These are phyloP conservation scores for Leptographium galeiforme DNA, from an alignment of 2,329 filamentous ascomycete genomes.

Conservation along the genomic window DNA sequence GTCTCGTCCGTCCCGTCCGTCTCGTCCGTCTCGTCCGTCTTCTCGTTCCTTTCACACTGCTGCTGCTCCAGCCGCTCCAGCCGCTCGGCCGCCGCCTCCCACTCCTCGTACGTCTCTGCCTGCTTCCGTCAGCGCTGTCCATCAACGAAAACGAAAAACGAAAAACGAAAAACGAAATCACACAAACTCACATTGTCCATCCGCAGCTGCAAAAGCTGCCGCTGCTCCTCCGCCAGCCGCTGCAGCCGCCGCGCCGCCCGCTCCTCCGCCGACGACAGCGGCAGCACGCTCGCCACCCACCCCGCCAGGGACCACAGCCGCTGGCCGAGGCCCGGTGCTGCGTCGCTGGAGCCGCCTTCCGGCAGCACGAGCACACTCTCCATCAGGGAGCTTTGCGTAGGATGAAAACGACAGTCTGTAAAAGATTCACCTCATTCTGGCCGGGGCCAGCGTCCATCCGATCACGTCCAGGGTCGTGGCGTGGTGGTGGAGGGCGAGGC, in stretches of 20 bases:
- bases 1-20: slow-evolving; percentile 50
- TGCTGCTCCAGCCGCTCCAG: slow-evolving; percentile 57
- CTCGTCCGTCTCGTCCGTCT: slow-evolving; percentile 37
- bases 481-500: no score
- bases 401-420: no score
- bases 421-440: no score
- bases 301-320: slow-evolving; percentile 3
- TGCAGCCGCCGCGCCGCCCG: slow-evolving; percentile 2
- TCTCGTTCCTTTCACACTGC: neutral
- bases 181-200: slow-evolving; percentile 9
- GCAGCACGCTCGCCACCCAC: neutral
- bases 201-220: slow-evolving; percentile 6
- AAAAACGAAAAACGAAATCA: no score
- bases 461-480: no score
- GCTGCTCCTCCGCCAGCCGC: slow-evolving; percentile 5
- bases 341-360: neutral
- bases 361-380: slow-evolving; percentile 5
- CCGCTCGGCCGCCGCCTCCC: slow-evolving; percentile 61
- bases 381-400: no score
- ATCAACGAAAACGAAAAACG: no score
- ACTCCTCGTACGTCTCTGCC: slow-evolving; percentile 58
- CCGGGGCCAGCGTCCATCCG: no score
- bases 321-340: neutral
- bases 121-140: slow-evolving; percentile 17
- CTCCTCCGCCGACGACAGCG: neutral